These are phyloP conservation scores for Cenchrus purpureus DNA, from an alignment of 176 grass and related monocot species.

Conservation along the genomic window DNA sequence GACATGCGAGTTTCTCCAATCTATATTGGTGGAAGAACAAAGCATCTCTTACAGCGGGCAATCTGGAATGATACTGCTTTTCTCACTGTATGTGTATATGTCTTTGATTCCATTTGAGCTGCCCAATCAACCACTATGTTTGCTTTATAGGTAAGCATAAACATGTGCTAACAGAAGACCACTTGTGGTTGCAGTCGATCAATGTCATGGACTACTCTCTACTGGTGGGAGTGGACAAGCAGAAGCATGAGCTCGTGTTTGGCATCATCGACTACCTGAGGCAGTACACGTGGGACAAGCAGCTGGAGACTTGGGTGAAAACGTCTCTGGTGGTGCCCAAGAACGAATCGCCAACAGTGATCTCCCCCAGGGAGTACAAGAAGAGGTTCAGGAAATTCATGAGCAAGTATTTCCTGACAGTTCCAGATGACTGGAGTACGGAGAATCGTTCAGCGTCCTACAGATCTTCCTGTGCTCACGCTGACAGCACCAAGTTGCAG, in stretches of 20 bases:
- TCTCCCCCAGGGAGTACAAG: constrained; percentile 69
- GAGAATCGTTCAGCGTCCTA: constrained; percentile 39
- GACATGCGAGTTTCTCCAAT: constrained; percentile 67
- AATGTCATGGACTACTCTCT: constrained; percentile 79
- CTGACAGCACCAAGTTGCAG: constrained; percentile 17
- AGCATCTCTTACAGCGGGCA: constrained; percentile 67
- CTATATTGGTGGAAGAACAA: constrained; percentile 64
- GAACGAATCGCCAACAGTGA: constrained; percentile 57
- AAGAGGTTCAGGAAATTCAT: constrained; percentile 70
- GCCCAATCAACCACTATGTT: neutral
- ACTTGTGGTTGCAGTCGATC: constrained; percentile 52
- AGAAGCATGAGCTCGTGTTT: constrained; percentile 55
- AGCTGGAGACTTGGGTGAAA: constrained; percentile 65
- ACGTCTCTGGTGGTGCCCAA: constrained; percentile 57
- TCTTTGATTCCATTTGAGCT: neutral
- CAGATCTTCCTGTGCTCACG: constrained; percentile 41
- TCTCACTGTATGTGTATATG: constrained; percentile 54
- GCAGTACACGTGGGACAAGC: constrained; percentile 4
- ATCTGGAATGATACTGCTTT: constrained; percentile 81
- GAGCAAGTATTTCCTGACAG: constrained; percentile 58
- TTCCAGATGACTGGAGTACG: constrained; percentile 63
- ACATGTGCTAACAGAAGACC: constrained; percentile 2
- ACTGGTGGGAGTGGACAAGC: constrained; percentile 63
- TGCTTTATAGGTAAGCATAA: neutral
- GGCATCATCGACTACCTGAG: constrained; percentile 73